These are phyloP conservation scores for Raphanus raphanistrum DNA, from an alignment of 345 rosid species.

Conservation along the genomic window DNA sequence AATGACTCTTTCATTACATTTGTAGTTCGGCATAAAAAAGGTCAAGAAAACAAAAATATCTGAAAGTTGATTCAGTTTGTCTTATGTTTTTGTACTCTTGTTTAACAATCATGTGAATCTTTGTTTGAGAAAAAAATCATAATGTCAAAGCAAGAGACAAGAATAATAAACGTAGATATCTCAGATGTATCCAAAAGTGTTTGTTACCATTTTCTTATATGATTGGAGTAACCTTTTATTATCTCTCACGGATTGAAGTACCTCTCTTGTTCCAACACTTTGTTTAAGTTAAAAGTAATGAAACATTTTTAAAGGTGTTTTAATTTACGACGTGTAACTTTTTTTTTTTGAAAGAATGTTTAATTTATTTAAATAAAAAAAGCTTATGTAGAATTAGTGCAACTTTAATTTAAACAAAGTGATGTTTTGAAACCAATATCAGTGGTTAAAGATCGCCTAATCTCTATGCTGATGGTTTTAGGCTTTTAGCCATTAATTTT, in stretches of 20 bases:
- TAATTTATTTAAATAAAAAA: too few relatives aligned
- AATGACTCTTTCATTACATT: conserved; percentile 13
- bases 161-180: not conserved
- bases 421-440: too few relatives aligned
- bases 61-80: not conserved
- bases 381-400: too few relatives aligned
- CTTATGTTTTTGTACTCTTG: not conserved
- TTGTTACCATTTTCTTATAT: not conserved
- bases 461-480: not conserved
- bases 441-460: too few relatives aligned
- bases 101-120: not conserved
- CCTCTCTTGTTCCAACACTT: not conserved
- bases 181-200: not conserved
- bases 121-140: too few relatives aligned
- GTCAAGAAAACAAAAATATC: not conserved
- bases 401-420: too few relatives aligned
- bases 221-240: not conserved
- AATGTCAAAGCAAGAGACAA: not conserved
- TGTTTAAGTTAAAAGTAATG: not conserved
- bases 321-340: not conserved
- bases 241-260: not conserved
- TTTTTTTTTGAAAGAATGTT: too few relatives aligned
- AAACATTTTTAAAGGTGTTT: too few relatives aligned
- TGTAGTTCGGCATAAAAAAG: conserved; percentile 10
- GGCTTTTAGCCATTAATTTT: not conserved